Evolutionary conservation across 164 flowering plant genomes (phyloP).

Genomic region (Saururus chinensis): DNA sequence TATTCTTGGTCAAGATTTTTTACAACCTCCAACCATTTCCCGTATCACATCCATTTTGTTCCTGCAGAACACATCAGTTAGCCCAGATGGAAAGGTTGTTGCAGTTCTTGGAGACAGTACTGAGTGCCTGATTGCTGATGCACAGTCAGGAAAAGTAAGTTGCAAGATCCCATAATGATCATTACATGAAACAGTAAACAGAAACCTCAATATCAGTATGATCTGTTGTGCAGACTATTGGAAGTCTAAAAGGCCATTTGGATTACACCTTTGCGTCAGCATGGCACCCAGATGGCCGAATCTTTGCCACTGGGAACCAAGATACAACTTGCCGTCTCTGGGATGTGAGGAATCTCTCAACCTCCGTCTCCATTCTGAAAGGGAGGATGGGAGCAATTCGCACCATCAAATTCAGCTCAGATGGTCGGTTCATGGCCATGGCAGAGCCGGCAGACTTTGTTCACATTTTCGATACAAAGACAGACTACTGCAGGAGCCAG

Average conservation of each 20-base stretch:
- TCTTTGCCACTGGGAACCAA: constrained; percentile 89
- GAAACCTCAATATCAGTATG: neutral
- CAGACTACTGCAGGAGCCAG: constrained; percentile 46
- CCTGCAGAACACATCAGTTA: constrained; percentile 63
- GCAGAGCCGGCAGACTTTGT: constrained; percentile 97
- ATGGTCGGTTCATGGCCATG: constrained; percentile 84
- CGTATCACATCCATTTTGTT: neutral
- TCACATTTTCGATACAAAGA: constrained; percentile 47
- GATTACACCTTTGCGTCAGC: constrained; percentile 93
- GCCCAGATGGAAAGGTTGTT: constrained; percentile 72
- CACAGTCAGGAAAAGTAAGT: constrained; percentile 66
- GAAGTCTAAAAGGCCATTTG: constrained; percentile 60
- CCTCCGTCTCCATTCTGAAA: constrained; percentile 59
- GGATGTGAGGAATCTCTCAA: constrained; percentile 72
- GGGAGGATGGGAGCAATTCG: constrained; percentile 93
- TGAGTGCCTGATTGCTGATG: constrained; percentile 69
- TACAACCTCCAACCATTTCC: neutral
- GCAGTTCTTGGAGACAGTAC: constrained; percentile 83
- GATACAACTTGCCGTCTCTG: constrained; percentile 91
- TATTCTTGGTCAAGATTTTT: neutral
- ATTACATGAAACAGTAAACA: neutral
- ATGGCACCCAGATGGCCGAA: constrained; percentile 85
- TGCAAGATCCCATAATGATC: too few species aligned
- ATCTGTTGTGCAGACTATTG: constrained; percentile 27
- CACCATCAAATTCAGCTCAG: constrained; percentile 61